A percentile compares a stretch with the other conserved stretches of the same genome.
Evolutionary conservation across 2,329 filamentous ascomycete species (phyloP).

Genomic region (Daldinia eschscholtzii): DNA sequence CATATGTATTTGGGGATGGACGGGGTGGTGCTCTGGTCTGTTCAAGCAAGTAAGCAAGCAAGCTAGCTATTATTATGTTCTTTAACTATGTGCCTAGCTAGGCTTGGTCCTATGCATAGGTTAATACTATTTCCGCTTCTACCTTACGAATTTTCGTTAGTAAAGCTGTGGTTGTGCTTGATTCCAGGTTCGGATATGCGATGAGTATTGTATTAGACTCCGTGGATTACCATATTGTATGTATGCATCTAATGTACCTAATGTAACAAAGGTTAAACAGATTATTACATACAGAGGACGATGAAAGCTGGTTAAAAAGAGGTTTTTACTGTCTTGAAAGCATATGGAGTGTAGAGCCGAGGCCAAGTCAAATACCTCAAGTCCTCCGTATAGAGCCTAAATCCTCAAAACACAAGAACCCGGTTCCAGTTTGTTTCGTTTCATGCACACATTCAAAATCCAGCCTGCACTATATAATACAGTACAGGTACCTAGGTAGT

Average conservation of each 20-base stretch:
- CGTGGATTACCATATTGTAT: neutral
- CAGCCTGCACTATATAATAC: conserved; percentile 8
- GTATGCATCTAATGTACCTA: neutral
- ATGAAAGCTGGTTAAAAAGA: neutral
- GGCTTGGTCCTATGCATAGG: neutral
- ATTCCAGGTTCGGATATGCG: neutral
- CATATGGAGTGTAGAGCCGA: neutral
- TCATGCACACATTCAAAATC: conserved; percentile 24
- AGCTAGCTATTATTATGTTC: neutral
- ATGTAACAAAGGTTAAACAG: neutral
- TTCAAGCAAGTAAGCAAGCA: neutral
- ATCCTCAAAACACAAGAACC: neutral
- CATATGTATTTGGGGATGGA: neutral
- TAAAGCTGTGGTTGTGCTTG: neutral
- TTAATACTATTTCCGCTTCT: conserved; percentile 9
- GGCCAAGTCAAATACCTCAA: neutral
- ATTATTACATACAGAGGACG: too few species aligned
- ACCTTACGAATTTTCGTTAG: neutral
- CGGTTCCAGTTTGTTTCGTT: neutral
- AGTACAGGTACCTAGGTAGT: too few species aligned
- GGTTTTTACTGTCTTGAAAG: neutral
- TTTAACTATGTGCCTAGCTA: conserved; percentile 4
- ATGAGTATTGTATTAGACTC: neutral
- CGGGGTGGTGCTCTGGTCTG: neutral
- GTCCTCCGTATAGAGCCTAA: too few species aligned